Base-by-base conservation (phyloP, 345 rosid species). In the Leavenworthia alabamica region DNA sequence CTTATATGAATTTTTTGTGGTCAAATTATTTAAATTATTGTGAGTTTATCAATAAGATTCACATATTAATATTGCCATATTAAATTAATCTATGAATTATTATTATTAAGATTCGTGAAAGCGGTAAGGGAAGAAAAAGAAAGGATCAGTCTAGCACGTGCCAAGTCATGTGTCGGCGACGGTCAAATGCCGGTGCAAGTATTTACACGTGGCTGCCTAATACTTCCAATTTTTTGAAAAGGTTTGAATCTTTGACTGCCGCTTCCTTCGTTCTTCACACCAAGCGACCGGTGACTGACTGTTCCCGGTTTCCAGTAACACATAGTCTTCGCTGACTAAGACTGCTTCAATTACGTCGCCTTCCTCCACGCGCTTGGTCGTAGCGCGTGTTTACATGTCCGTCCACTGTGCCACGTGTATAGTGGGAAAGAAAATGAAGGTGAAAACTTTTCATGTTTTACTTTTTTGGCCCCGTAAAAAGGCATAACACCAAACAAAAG, bases 161-260 rank as follows among this genome's bases (percentile, higher is more conserved):
- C 75, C 79, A 13, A 29, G 72, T 47, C 60, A 68, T 28, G 66
- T 80, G 88, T 76, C 83, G 80, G 79, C 83, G 46, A 60, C 73
- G 86, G 95, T 86, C 92, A 86, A 86, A 79, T 60, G 90, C 67
- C n/a, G n/a, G n/a, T n/a, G n/a, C n/a, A n/a, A 52, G 67, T 62
- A 14, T 0, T 0, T 41, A 65, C 95, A 86, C 84, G 85, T 86
- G 86, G 73, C 69, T 16, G 81, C 78, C 79, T 68, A 20, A 68
- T 57, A 64, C 61, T 64, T 22, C 64, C 59, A 62, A 62, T 40
- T 22, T 42, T 9, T 20, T 20, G 1, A 12, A 15, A 7, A 8
- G 17, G 52, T 73, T 78, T 77, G 75, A 82, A 78, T 51, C 40
- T 77, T 80, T 81, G 85, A 84, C 83, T 62, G 40, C 31, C 20